These are phyloP conservation scores for Fragilaria crotonensis DNA, from an alignment of 108 stramenopile species.

Conservation along the genomic window DNA sequence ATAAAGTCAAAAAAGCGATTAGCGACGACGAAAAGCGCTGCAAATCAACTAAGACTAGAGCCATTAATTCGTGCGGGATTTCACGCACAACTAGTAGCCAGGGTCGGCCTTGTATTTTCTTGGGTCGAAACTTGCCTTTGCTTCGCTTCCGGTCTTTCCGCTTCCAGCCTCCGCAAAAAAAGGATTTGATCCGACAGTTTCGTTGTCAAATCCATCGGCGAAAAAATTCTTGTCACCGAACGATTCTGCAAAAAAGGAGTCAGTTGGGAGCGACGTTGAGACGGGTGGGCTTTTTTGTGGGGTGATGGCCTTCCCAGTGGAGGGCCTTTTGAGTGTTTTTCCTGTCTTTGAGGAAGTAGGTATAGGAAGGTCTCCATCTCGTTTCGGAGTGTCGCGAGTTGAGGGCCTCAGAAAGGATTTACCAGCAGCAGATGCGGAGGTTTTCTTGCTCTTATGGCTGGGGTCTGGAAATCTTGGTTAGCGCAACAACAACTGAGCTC, in stretches of 20 bases:
- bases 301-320: not conserved
- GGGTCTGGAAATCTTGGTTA: too few species aligned
- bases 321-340: not conserved
- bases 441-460: not conserved
- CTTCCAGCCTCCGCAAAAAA: not conserved
- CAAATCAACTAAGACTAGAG: too few species aligned
- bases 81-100: too few species aligned
- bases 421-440: not conserved
- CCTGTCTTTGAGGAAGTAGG: not conserved
- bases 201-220: not conserved
- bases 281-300: too few species aligned
- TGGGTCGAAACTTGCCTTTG: not conserved
- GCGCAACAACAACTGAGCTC: too few species aligned
- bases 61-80: too few species aligned
- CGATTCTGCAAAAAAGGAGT: too few species aligned
- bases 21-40: too few species aligned
- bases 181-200: not conserved
- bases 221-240: not conserved
- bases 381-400: constrained; percentile 2
- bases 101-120: not conserved
- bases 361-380: not conserved
- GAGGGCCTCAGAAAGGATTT: constrained; percentile 1
- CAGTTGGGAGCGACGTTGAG: too few species aligned
- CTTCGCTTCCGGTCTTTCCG: not conserved
- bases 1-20: too few species aligned